Conservation (phyloP, 805 yeast genomes). For the Millerozyma miso region DNA sequence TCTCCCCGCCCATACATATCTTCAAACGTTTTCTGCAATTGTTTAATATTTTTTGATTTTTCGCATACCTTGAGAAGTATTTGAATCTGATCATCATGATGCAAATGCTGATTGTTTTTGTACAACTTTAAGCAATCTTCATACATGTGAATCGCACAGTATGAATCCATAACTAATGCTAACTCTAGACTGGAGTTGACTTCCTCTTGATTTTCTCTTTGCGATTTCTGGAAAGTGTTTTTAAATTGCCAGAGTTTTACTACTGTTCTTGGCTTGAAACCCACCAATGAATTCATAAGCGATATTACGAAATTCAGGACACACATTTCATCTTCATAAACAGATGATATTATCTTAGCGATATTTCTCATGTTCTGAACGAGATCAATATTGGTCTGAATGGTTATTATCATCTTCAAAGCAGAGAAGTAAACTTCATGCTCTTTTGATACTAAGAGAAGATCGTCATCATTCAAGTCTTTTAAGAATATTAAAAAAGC, state of each 20-base stretch:
- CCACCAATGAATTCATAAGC: slow-evolving; percentile 11
- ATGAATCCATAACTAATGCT: slow-evolving; percentile 27
- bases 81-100: slow-evolving; percentile 45
- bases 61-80: slow-evolving; percentile 46
- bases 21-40: slow-evolving; percentile 55
- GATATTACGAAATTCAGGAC: slow-evolving; percentile 15
- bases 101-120: slow-evolving; percentile 34
- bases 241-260: slow-evolving; percentile 21
- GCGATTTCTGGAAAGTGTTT: slow-evolving; percentile 4
- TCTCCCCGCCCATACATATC: slow-evolving; percentile 50
- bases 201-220: not conserved
- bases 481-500: slow-evolving; percentile 14
- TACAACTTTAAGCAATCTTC: slow-evolving; percentile 26
- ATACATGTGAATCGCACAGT: slow-evolving; percentile 15
- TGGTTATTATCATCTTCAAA: slow-evolving; percentile 14
- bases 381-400: slow-evolving; percentile 7
- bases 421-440: slow-evolving; percentile 12
- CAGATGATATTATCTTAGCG: not conserved
- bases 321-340: not conserved
- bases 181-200: slow-evolving; percentile 7
- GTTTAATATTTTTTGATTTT: slow-evolving; percentile 45
- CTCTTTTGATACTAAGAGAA: slow-evolving; percentile 13
- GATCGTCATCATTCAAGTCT: slow-evolving; percentile 16
- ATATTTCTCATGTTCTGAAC: slow-evolving; percentile 10
- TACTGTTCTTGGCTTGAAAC: slow-evolving; percentile 12